Conservation (phyloP, 2,329 filamentous ascomycete species). For the Sporothrix dimorphospora region DNA sequence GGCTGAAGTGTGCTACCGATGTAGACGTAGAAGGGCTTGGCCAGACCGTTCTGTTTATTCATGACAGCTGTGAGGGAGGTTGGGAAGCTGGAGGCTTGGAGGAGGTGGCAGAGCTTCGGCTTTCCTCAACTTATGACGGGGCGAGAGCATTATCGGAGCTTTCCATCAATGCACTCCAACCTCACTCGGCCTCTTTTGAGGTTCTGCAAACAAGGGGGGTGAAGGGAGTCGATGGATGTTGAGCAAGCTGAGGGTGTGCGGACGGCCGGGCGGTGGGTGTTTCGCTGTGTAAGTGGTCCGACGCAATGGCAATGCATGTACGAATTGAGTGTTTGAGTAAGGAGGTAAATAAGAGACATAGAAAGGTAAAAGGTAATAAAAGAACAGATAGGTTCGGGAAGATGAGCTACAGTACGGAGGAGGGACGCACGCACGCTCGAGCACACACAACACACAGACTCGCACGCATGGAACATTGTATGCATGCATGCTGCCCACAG, state of each 20-base stretch:
- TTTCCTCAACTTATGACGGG: background rate
- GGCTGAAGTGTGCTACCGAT: background rate
- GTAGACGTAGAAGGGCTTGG: background rate
- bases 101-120: background rate
- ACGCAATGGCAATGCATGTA: background rate
- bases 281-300: slow-evolving; percentile 11
- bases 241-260: background rate
- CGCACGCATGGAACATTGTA: background rate
- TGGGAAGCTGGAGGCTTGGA: background rate
- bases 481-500: background rate
- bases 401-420: background rate
- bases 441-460: background rate
- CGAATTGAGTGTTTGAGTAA: background rate
- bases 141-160: background rate
- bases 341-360: background rate
- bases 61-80: background rate
- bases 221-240: too few relatives aligned
- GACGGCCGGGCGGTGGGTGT: background rate
- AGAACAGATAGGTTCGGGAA: background rate
- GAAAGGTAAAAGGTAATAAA: background rate
- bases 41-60: background rate
- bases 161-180: background rate
- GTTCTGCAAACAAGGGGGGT: background rate
- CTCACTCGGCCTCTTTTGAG: background rate
- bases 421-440: background rate